Conservation (phyloP, 257 asterid genomes). For the Penstemon newberryi region DNA sequence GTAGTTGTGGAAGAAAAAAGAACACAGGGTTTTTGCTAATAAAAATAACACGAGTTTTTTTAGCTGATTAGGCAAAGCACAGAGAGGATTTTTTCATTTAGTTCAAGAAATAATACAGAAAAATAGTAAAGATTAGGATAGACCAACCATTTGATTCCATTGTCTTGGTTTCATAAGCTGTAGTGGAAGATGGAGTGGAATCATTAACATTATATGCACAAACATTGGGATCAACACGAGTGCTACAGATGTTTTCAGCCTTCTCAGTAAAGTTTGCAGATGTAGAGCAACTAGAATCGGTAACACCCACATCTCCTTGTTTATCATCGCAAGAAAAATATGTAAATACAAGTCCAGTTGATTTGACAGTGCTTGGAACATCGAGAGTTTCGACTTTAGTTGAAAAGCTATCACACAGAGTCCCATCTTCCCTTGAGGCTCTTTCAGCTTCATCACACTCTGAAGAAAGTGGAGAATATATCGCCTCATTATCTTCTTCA, state of each 20-base stretch:
- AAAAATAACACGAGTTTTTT: too few species aligned
- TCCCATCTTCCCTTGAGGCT: background rate
- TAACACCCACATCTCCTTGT: constrained; percentile 18
- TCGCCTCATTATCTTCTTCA: background rate
- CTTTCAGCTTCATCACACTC: constrained; percentile 19
- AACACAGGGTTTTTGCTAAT: too few species aligned
- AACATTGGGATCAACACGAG: constrained; percentile 18
- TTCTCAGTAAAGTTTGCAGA: constrained; percentile 21
- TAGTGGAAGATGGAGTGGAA: constrained; percentile 29
- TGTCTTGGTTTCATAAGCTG: constrained; percentile 28
- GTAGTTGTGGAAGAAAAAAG: too few species aligned
- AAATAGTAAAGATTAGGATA: constrained; percentile 20
- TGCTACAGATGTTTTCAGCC: constrained; percentile 26
- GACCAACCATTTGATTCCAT: constrained; percentile 47
- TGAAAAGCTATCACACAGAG: constrained; percentile 19
- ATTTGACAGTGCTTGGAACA: constrained; percentile 22
- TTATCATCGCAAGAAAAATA: constrained; percentile 27
- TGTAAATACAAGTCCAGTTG: constrained; percentile 32
- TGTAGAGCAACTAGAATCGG: constrained; percentile 29
- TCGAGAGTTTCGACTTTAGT: constrained; percentile 27
- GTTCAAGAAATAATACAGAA: background rate
- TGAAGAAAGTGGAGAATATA: constrained; percentile 29
- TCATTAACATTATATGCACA: constrained; percentile 18
- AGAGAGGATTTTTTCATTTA: too few species aligned
- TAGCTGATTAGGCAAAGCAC: too few species aligned